Percentiles rank a stretch among this genome's conserved stretches.
Conservation (phyloP, 2,329 filamentous ascomycete species). For the Sclerotinia sclerotiorum region DNA sequence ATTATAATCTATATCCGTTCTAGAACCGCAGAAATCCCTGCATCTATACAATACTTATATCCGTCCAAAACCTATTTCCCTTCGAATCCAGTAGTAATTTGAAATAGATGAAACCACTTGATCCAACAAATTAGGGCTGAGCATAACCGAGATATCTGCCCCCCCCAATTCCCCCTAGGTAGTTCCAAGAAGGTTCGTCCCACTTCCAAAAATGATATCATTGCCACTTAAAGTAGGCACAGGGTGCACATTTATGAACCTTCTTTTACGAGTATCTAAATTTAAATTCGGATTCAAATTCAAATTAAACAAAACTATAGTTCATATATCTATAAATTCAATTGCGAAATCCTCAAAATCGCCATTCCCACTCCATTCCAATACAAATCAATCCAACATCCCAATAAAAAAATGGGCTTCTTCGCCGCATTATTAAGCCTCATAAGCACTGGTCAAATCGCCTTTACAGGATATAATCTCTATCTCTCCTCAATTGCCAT, state of each 20-base stretch:
- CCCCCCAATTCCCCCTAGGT: too few species aligned
- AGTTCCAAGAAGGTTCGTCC: constrained; percentile 1
- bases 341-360: not conserved
- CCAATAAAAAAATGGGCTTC: not conserved
- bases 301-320: not conserved
- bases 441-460: constrained; percentile 39
- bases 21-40: too few species aligned
- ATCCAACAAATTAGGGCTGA: too few species aligned
- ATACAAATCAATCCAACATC: not conserved
- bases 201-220: constrained; percentile 12
- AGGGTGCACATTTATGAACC: not conserved
- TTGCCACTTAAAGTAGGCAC: not conserved
- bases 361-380: not conserved
- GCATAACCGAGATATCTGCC: too few species aligned
- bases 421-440: constrained; percentile 13
- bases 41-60: too few species aligned
- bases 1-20: too few species aligned
- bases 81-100: too few species aligned
- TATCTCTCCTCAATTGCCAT: constrained; percentile 47
- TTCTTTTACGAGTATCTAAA: not conserved
- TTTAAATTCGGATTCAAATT: not conserved
- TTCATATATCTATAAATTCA: not conserved
- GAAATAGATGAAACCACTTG: too few species aligned
- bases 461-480: constrained; percentile 46
- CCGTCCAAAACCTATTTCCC: too few species aligned